These are phyloP conservation scores for Colletotrichum somersetense DNA, from an alignment of 2,329 filamentous ascomycete species.

Conservation along the genomic window DNA sequence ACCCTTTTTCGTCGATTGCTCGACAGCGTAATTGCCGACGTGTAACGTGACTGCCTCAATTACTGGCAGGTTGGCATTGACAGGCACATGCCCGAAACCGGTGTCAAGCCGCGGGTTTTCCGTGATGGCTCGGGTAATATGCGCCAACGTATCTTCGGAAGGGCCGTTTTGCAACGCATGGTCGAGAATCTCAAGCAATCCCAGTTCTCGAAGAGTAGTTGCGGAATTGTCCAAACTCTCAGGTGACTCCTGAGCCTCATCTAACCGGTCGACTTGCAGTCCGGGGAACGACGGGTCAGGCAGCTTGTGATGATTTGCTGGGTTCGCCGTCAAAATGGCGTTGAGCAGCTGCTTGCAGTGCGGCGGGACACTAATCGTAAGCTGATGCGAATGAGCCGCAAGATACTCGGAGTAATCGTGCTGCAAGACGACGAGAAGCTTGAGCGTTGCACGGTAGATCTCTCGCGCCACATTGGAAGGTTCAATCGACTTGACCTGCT, in stretches of 20 bases:
- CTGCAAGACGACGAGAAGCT: slow-evolving; percentile 86
- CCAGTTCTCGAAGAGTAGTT: slow-evolving; percentile 64
- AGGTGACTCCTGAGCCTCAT: slow-evolving; percentile 79
- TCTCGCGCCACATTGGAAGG: slow-evolving; percentile 80
- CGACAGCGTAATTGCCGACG: slow-evolving; percentile 79
- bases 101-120: slow-evolving; percentile 69
- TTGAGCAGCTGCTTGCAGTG: slow-evolving; percentile 92
- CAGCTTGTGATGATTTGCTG: slow-evolving; percentile 75
- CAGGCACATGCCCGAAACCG: slow-evolving; percentile 74
- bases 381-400: slow-evolving; percentile 84
- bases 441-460: slow-evolving; percentile 85
- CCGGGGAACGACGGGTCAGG: slow-evolving; percentile 80
- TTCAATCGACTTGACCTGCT: slow-evolving; percentile 81
- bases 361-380: slow-evolving; percentile 84
- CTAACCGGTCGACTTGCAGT: slow-evolving; percentile 80
- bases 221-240: slow-evolving; percentile 73
- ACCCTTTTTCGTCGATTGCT: slow-evolving; percentile 68
- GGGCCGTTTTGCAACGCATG: slow-evolving; percentile 71
- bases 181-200: slow-evolving; percentile 71
- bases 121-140: slow-evolving; percentile 80
- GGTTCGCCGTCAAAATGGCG: slow-evolving; percentile 85
- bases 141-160: slow-evolving; percentile 79
- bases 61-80: slow-evolving; percentile 77
- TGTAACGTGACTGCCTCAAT: slow-evolving; percentile 89
- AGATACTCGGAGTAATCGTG: slow-evolving; percentile 97